A percentile compares a stretch with the other conserved stretches of the same genome.
These are phyloP conservation scores for Phaseolus coccineus DNA, from an alignment of 331 rosid genomes.

Conservation along the genomic window DNA sequence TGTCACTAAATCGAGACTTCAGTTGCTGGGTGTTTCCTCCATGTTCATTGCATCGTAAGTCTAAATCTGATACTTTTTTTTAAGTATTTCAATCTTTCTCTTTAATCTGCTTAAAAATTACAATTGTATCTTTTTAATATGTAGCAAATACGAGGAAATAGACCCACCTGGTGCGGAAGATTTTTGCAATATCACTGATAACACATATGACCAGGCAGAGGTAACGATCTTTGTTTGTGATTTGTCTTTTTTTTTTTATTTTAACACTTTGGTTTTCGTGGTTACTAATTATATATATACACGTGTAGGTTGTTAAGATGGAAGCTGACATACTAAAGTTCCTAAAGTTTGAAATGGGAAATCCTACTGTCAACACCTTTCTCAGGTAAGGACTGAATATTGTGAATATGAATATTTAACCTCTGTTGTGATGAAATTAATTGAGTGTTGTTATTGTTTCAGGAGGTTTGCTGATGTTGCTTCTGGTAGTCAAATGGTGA, in stretches of 20 bases:
- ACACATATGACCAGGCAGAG: constrained; percentile 49
- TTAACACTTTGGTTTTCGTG: not conserved
- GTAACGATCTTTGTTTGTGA: constrained; percentile 19
- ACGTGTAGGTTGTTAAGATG: constrained; percentile 69
- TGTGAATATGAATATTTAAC: not conserved
- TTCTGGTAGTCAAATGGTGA: constrained; percentile 52
- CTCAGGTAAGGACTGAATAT: constrained; percentile 50
- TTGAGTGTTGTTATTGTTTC: not conserved
- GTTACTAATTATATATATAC: not conserved
- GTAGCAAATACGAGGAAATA: constrained; percentile 62
- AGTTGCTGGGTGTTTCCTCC: constrained; percentile 56
- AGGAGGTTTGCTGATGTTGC: constrained; percentile 56
- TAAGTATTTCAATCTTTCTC: not conserved
- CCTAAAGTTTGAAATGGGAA: constrained; percentile 82
- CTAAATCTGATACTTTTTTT: not conserved
- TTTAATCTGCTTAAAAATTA: not conserved
- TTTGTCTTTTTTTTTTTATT: not conserved
- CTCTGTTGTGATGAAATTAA: constrained; percentile 16
- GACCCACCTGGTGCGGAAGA: constrained; percentile 47
- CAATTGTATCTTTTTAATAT: not conserved
- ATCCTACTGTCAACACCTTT: constrained; percentile 69
- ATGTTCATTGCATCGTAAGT: constrained; percentile 60
- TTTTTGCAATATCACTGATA: constrained; percentile 53
- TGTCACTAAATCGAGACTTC: constrained; percentile 45
- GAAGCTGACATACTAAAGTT: constrained; percentile 78